Evolutionary conservation across 1,284 basidiomycete species (phyloP), one percentile per base, ranked within the genome.

Genomic region (Agroathelia rolfsii): DNA sequence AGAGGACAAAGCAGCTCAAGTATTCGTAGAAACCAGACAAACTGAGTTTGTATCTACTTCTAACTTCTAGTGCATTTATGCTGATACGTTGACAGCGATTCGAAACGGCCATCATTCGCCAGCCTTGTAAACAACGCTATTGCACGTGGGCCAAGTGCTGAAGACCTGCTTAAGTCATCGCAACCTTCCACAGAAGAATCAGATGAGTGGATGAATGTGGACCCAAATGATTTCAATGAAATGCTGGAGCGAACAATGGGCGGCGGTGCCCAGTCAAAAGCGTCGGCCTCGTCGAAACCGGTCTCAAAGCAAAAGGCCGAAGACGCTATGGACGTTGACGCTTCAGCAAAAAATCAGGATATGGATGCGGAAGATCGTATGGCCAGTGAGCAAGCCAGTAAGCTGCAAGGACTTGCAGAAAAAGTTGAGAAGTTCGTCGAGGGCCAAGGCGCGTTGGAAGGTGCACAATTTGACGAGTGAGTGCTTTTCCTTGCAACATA

Each of bases 341-440:
- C 43, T 6, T 27, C 50, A 7, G 42, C 42, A 10, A 42, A 56
- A 5, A 46, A 53, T 2, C 50, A 50, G n/a, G 44, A 51, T 36
- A 33, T 30, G 3, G 55, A 49, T n/a, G 39, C 43, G 8, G 73
- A 76, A 43, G 69, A 76, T 32, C 57, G 46, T 22, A 20, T 68
- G 6, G 64, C 69, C 7, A 64, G 72, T 20, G 68, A 72, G 35
- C 80, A 89, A 48, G 80, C 87, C 2, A 52, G 65, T 11, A 74
- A 70, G 35, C 56, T 96, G 27, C 72, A 76, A 44, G 68, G 73
- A 41, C 65, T 96, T 30, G 89, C 92, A 7, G 62, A 70, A 41
- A 86, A 88, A 52, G 85, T 96, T 1, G 79, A 87, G 48, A 64
- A 67, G 18, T 96, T 96, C 50, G 75, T 96, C 2, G 79, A 89